Evolutionary conservation across 176 grass and related monocot species (phyloP).

Genomic region (Microstegium vimineum): DNA sequence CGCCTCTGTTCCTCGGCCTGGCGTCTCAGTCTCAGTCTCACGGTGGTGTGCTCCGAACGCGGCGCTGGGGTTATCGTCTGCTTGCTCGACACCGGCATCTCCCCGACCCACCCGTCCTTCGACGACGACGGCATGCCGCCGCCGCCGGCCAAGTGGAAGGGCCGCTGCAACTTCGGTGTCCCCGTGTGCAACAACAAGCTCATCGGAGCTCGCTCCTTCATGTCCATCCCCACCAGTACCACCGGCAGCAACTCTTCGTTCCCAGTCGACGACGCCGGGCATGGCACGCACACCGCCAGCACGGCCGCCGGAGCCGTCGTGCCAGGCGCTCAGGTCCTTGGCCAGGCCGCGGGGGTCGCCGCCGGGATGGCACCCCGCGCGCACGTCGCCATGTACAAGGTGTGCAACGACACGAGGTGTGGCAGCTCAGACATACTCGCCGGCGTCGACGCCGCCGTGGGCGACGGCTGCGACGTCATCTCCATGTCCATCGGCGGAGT

Average conservation of each 20-base stretch:
- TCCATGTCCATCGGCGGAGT: background rate
- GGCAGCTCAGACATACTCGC: background rate
- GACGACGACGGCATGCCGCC: background rate
- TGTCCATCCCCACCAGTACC: background rate
- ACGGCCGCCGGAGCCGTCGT: background rate
- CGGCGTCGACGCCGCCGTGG: background rate
- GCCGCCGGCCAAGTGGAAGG: background rate
- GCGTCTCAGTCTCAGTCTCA: background rate
- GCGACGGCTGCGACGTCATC: background rate
- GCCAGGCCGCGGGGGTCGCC: background rate
- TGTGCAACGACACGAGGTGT: background rate
- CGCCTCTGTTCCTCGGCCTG: background rate
- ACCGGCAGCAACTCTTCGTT: background rate
- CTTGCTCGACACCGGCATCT: background rate
- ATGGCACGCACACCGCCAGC: background rate
- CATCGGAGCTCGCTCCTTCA: conserved; percentile 55
- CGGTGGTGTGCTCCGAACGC: background rate
- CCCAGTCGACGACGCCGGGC: background rate
- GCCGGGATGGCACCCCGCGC: conserved; percentile 10
- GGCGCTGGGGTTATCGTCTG: background rate
- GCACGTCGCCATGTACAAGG: conserved; percentile 65
- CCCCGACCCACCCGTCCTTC: background rate
- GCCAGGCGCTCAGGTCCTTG: background rate
- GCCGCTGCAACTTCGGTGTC: background rate
- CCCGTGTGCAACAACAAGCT: conserved; percentile 76